A percentile compares a stretch with the other conserved stretches of the same genome.
Evolutionary conservation across 768 basidiomycete species (phyloP).

Genomic region (Russula vinacea): DNA sequence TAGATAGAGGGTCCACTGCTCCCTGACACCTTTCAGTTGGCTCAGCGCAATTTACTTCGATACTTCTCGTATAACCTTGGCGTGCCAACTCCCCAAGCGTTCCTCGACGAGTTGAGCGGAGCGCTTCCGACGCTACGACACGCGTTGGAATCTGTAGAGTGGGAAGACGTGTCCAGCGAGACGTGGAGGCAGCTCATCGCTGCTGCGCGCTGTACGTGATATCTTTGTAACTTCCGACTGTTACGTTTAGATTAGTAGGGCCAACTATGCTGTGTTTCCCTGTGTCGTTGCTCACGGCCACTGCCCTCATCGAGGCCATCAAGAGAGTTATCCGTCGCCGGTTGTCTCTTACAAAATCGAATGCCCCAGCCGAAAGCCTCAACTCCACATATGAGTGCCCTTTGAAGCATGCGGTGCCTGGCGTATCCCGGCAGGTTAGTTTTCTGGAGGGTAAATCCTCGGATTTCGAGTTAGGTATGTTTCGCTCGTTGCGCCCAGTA

Average conservation of each 20-base stretch:
- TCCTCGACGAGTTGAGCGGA: constrained; percentile 22
- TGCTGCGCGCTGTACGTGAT: constrained; percentile 22
- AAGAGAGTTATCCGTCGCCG: constrained; percentile 4
- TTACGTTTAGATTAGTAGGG: constrained; percentile 12
- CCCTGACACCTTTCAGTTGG: constrained; percentile 7
- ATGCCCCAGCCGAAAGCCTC: background rate
- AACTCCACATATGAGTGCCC: background rate
- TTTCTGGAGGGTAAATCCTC: background rate
- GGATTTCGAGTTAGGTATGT: background rate
- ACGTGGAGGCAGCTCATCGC: constrained; percentile 25
- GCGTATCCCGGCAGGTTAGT: background rate
- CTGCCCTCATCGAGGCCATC: constrained; percentile 26
- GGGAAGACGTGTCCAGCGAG: constrained; percentile 15
- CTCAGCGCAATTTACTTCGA: constrained; percentile 26
- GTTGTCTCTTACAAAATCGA: background rate
- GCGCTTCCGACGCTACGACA: constrained; percentile 24
- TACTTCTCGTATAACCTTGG: constrained; percentile 22
- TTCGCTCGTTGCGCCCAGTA: background rate
- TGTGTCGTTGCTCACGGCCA: constrained; percentile 25
- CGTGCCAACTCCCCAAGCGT: constrained; percentile 25
- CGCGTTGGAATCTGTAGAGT: constrained; percentile 1
- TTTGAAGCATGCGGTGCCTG: background rate
- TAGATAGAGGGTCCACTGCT: background rate
- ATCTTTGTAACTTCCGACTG: background rate
- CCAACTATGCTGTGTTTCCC: constrained; percentile 24